Evolutionary conservation across 2,329 filamentous ascomycete genomes (phyloP).

Genomic region (Ceratocystis destructans): DNA sequence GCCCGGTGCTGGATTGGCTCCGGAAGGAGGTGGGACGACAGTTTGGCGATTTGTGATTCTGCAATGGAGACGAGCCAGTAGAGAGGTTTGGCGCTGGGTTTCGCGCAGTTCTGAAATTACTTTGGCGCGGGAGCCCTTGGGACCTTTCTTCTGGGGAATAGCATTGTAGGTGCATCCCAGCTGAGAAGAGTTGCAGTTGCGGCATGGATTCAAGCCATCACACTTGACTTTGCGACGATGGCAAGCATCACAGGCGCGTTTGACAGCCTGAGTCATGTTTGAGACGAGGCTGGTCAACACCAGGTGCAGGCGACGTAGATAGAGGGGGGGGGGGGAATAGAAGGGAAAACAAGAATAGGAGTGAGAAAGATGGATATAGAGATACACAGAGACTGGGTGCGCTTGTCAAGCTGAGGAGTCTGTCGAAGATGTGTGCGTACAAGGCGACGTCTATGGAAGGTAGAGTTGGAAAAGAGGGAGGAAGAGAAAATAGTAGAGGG

Average conservation of each 20-base stretch:
- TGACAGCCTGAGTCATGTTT: conserved; percentile 39
- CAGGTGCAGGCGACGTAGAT: background rate
- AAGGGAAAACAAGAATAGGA: background rate
- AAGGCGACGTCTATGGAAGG: background rate
- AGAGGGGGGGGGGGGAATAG: background rate
- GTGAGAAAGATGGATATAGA: background rate
- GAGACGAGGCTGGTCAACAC: conserved; percentile 18
- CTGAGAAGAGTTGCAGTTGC: conserved; percentile 54
- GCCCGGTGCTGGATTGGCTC: conserved; percentile 39
- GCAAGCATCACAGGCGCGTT: conserved; percentile 57
- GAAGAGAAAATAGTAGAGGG: background rate
- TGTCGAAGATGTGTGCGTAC: background rate
- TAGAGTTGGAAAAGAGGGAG: background rate
- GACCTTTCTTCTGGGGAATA: conserved; percentile 62
- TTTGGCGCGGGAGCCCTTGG: conserved; percentile 60
- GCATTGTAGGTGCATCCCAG: conserved; percentile 61
- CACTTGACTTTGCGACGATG: conserved; percentile 65
- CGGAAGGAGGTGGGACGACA: conserved; percentile 26
- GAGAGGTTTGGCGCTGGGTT: conserved; percentile 51
- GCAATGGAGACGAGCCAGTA: conserved; percentile 47
- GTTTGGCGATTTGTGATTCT: conserved; percentile 36
- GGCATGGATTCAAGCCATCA: conserved; percentile 55
- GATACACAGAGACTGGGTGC: background rate
- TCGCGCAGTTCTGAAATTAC: conserved; percentile 61
- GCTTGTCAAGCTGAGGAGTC: background rate